phyloP scores from a whole-genome alignment of 768 basidiomycete genomes.

The Sutorius australiensis region DNA sequence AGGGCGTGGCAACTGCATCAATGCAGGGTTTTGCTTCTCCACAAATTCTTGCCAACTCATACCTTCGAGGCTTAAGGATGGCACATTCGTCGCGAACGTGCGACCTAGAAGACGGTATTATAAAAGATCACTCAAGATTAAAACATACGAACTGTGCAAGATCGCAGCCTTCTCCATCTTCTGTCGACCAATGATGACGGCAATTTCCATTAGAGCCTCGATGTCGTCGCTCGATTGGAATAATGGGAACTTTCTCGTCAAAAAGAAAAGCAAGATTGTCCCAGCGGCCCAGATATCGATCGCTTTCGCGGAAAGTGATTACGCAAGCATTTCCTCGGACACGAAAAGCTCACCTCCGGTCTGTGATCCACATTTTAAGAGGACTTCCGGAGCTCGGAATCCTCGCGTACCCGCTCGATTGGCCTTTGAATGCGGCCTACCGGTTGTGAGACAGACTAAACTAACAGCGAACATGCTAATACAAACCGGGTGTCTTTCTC shows the following conservation, averaged over 20 bases:
- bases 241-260: conserved; percentile 88
- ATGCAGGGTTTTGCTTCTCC: conserved; percentile 68
- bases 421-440: conserved; percentile 79
- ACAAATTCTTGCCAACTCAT: conserved; percentile 73
- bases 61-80: conserved; percentile 64
- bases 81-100: conserved; percentile 86
- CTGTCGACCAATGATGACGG: conserved; percentile 75
- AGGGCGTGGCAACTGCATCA: conserved; percentile 49
- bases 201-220: conserved; percentile 95
- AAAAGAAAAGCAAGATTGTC: conserved; percentile 87
- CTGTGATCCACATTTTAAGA: conserved; percentile 92
- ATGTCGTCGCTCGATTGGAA: conserved; percentile 93
- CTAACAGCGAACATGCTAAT: not conserved
- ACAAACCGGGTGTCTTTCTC: conserved; percentile 69
- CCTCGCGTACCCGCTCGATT: conserved; percentile 97
- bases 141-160: conserved; percentile 69
- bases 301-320: conserved; percentile 46
- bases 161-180: conserved; percentile 83
- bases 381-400: conserved; percentile 94
- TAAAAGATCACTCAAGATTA: not conserved
- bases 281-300: conserved; percentile 97
- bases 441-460: not conserved
- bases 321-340: not conserved
- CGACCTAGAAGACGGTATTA: conserved; percentile 54
- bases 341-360: conserved; percentile 65